Base-by-base conservation (phyloP, 192 early-diverging fungal species). In the Glomus cerebriforme region DNA sequence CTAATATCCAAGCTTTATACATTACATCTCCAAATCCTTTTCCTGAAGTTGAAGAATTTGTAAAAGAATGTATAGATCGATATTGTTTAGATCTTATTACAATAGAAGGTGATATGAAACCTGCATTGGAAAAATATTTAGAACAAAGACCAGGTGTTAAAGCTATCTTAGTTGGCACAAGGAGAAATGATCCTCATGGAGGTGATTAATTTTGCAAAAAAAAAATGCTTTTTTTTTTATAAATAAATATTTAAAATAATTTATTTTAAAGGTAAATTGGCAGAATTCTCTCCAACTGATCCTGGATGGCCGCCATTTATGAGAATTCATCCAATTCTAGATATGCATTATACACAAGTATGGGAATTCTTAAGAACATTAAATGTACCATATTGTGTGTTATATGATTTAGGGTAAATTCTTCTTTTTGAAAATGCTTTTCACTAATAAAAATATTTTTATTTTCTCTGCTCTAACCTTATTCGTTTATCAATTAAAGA, bases 321-420 rank as follows among this genome's bases (percentile, higher is more conserved):
- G 90, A 92, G 97, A 1, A 90, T 98, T 6, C 94, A 97, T 75
- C 96, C 97, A 7, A 92, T 99, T 19, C 83, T 99, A 22, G 93
- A 98, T 83, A 98, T 96, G 96, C 76, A 84, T 19, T 98, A 96
- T 77, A 85, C 88, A 31, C 87, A 94, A 35, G 86, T 99, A 65
- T 99, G 97, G 97, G 84, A 87, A 1, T 94, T 90, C 76, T 85
- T 97, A 70, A 79, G 81, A 26, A 43, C 67, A 24, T 83, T 93
- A 29, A 85, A 85, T 15, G 87, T 97, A 39, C 92, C 89, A 63
- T 97, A 97, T 83, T 99, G 96, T 84, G 85, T 85, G 0, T 86
- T 98, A 63, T 99, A 99, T 77, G 95, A 99, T 79, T 79, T 90
- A 80, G 95, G 93, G 93, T 93, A 85, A 83, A 69, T 67, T 47